Evolutionary conservation across 208 protist genomes (phyloP).

Genomic region (Angomonas ambiguus): DNA sequence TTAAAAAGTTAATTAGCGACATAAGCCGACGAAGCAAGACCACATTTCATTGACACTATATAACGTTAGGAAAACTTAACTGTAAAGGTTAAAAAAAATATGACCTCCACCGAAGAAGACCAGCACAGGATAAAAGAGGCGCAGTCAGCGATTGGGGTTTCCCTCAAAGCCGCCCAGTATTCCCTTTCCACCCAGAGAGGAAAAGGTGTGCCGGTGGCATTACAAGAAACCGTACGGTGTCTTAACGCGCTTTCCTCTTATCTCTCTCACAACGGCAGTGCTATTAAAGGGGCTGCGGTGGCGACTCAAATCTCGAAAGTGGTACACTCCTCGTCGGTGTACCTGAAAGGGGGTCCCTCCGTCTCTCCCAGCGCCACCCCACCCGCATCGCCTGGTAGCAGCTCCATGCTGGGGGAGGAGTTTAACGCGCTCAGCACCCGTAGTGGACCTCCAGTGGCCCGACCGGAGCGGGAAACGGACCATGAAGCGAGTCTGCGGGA

Average conservation of each 20-base stretch:
- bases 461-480: not conserved
- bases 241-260: slow-evolving; percentile 53
- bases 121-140: slow-evolving; percentile 32
- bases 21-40: no score
- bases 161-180: slow-evolving; percentile 59
- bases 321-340: slow-evolving; percentile 29
- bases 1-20: no score
- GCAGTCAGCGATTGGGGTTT: slow-evolving; percentile 47
- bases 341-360: slow-evolving; percentile 22
- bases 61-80: no score
- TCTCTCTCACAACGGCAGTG: slow-evolving; percentile 42
- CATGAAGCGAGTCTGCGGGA: not conserved
- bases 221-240: slow-evolving; percentile 40
- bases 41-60: no score
- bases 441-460: not conserved
- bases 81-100: no score
- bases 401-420: not conserved
- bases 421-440: not conserved
- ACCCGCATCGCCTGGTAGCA: not conserved
- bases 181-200: slow-evolving; percentile 38
- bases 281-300: slow-evolving; percentile 58
- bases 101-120: slow-evolving; percentile 16
- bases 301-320: slow-evolving; percentile 63
- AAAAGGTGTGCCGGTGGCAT: slow-evolving; percentile 28
- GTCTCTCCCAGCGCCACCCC: slow-evolving; percentile 17